Evolutionary conservation across 306 rosid genomes (phyloP).

Genomic region (Arachis stenosperma): DNA sequence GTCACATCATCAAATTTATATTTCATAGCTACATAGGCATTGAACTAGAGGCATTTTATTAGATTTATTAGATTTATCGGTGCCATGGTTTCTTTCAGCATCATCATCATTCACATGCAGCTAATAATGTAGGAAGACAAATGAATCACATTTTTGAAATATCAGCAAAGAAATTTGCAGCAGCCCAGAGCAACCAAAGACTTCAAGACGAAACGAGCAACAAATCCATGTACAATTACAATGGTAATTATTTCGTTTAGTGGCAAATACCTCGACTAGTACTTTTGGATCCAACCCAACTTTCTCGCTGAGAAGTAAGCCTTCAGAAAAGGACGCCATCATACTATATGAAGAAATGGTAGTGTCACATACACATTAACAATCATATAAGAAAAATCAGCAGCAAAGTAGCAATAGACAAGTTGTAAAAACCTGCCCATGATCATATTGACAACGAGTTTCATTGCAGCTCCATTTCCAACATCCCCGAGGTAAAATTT

Average conservation of each 20-base stretch:
- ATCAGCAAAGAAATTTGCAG: neutral
- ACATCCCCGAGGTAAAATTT: slow-evolving; percentile 92
- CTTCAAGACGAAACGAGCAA: neutral
- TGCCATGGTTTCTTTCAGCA: neutral
- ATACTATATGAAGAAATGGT: slow-evolving; percentile 54
- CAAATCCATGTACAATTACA: neutral
- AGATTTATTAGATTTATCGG: slow-evolving; percentile 16
- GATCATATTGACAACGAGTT: slow-evolving; percentile 95
- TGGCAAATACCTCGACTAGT: slow-evolving; percentile 71
- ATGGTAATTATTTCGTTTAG: slow-evolving; percentile 31
- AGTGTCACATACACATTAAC: slow-evolving; percentile 28
- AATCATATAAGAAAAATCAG: slow-evolving; percentile 28
- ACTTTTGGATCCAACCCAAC: slow-evolving; percentile 85
- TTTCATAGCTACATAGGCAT: slow-evolving; percentile 7
- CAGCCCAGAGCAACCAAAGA: neutral
- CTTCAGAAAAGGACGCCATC: slow-evolving; percentile 99
- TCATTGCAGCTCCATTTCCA: slow-evolving; percentile 98
- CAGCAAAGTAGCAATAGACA: slow-evolving; percentile 27
- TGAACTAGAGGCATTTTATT: neutral
- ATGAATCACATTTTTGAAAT: neutral
- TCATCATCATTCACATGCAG: slow-evolving; percentile 1
- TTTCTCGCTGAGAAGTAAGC: slow-evolving; percentile 86
- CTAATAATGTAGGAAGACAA: neutral
- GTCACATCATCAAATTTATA: neutral
- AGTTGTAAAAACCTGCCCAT: slow-evolving; percentile 80